Evolutionary conservation across 441 rosid genomes (phyloP).

Genomic region (Aquilaria agallochum): DNA sequence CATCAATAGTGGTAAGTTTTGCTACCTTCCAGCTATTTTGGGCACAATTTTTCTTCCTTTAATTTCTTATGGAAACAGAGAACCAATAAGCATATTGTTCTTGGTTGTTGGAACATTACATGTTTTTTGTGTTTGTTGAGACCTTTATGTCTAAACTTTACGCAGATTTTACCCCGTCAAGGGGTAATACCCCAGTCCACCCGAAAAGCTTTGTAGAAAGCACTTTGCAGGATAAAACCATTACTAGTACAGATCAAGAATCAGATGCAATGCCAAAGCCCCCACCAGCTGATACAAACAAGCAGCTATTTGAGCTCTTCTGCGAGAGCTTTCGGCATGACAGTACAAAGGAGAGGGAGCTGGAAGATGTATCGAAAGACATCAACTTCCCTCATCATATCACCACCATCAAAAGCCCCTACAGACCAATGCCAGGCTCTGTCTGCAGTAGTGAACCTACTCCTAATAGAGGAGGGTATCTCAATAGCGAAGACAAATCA

Average conservation of each 20-base stretch:
- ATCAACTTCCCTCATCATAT: conserved; percentile 14
- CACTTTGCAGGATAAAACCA: conserved; percentile 14
- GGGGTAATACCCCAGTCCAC: conserved; percentile 33
- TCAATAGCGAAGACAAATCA: conserved; percentile 22
- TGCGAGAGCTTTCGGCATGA: conserved; percentile 31
- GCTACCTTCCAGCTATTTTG: not conserved
- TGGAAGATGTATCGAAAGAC: conserved; percentile 14
- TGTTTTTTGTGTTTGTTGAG: too few species aligned
- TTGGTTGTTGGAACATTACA: too few species aligned
- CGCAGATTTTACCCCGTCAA: conserved; percentile 7
- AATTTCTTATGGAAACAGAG: too few species aligned
- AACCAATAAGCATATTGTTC: too few species aligned
- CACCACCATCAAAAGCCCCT: conserved; percentile 16
- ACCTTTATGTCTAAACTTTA: too few species aligned
- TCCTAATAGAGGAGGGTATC: conserved; percentile 10
- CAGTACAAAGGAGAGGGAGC: conserved; percentile 5
- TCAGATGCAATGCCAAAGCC: conserved; percentile 19
- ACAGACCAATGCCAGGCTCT: conserved; percentile 19
- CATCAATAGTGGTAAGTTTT: conserved; percentile 75
- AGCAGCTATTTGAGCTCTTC: conserved; percentile 56
- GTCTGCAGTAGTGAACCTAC: conserved; percentile 15
- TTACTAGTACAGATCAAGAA: conserved; percentile 3
- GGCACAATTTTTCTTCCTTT: too few species aligned
- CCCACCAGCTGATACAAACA: conserved; percentile 35
- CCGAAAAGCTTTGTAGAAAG: conserved; percentile 21